A percentile compares a stretch with the other conserved stretches of the same genome.
Evolutionary conservation across 108 stramenopile genomes (phyloP).

Genomic region (Skeletonema costatum): DNA sequence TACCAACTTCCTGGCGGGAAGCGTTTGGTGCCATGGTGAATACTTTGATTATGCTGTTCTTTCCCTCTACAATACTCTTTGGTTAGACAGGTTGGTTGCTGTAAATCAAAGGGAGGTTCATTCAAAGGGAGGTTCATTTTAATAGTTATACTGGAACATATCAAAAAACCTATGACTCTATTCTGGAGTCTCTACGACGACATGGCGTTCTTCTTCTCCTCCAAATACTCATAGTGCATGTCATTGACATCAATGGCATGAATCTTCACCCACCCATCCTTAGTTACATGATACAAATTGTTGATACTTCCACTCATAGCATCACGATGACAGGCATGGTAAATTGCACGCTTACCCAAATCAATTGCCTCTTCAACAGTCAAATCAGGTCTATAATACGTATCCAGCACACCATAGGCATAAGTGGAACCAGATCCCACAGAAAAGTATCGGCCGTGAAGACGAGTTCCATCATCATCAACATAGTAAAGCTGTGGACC

Average conservation of each 20-base stretch:
- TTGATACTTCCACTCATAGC: constrained; percentile 98
- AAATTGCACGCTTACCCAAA: constrained; percentile 98
- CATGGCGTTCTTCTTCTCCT: constrained; percentile 79
- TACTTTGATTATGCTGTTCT: no score
- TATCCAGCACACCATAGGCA: constrained; percentile 99
- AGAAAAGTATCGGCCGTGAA: constrained; percentile 96
- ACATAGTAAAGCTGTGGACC: constrained; percentile 99
- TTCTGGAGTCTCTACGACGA: constrained; percentile 19
- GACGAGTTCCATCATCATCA: constrained; percentile 97
- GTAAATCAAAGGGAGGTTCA: neutral
- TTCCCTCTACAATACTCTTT: no score
- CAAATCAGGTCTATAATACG: constrained; percentile 91
- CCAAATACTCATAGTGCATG: constrained; percentile 95
- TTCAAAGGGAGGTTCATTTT: neutral
- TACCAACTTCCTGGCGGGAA: no score
- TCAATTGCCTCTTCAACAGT: constrained; percentile 99
- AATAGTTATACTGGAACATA: neutral
- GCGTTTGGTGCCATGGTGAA: no score
- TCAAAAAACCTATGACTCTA: neutral
- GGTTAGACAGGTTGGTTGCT: no score
- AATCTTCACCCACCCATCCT: constrained; percentile 96
- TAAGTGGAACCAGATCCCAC: constrained; percentile 99
- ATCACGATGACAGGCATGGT: constrained; percentile 99
- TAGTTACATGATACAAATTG: constrained; percentile 96
- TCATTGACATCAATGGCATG: constrained; percentile 98